Percentiles rank a stretch among this genome's conserved stretches.
Conservation (phyloP, 2,329 filamentous ascomycete genomes). For the Corinectria fuckeliana region DNA sequence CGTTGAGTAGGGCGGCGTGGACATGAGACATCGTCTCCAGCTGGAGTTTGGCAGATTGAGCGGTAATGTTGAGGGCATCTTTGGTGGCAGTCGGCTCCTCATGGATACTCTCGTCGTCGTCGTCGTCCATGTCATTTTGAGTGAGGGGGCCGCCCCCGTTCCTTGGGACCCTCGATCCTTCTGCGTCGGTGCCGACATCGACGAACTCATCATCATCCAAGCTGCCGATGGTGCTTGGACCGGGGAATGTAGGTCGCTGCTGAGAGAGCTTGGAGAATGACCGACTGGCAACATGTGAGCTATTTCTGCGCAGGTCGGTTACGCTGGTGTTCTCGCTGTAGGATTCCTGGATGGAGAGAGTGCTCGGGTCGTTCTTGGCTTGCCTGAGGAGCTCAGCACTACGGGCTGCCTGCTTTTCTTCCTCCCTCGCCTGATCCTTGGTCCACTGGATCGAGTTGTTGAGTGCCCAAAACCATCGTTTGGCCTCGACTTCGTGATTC, state of each 20-base stretch:
- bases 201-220: conserved; percentile 60
- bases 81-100: conserved; percentile 79
- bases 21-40: conserved; percentile 89
- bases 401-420: conserved; percentile 76
- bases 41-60: conserved; percentile 91
- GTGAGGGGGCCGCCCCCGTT: conserved; percentile 43
- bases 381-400: conserved; percentile 78
- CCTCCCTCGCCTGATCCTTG: conserved; percentile 94
- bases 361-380: conserved; percentile 77
- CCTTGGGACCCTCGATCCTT: conserved; percentile 45
- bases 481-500: conserved; percentile 97
- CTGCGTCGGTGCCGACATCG: conserved; percentile 55
- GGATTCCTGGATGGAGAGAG: conserved; percentile 53
- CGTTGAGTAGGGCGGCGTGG: conserved; percentile 77
- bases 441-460: conserved; percentile 99
- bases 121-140: conserved; percentile 66
- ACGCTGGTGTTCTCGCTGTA: conserved; percentile 61
- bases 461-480: conserved; percentile 98
- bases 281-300: conserved; percentile 50
- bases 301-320: conserved; percentile 52
- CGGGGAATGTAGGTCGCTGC: conserved; percentile 46
- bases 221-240: conserved; percentile 56
- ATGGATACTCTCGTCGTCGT: conserved; percentile 78
- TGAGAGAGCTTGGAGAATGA: conserved; percentile 38
- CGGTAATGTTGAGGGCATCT: conserved; percentile 96